Conservation (phyloP, 139 green algal genomes). For the Tetraselmis chui region DNA sequence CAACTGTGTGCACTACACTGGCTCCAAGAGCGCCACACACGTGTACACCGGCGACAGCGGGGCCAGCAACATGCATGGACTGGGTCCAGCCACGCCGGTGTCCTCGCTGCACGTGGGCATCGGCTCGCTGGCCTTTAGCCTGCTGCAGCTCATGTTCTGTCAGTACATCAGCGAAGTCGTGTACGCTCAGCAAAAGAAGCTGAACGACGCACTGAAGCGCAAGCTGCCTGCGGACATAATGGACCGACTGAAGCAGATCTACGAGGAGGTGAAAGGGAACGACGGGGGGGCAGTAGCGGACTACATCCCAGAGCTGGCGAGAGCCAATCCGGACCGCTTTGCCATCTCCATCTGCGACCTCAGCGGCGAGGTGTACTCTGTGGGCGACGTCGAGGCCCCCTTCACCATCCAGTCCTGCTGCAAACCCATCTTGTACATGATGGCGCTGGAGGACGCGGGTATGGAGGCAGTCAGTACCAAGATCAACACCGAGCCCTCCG, state of each 20-base stretch:
- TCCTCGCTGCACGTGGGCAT: neutral
- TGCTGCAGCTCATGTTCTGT: neutral
- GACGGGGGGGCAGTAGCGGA: neutral
- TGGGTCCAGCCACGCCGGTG: neutral
- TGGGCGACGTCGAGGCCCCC: neutral
- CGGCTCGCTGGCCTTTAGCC: neutral
- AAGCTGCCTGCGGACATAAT: neutral
- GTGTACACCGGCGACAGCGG: neutral
- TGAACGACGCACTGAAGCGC: neutral
- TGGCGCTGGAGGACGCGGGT: neutral
- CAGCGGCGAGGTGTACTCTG: neutral
- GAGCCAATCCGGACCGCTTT: neutral
- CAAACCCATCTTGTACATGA: neutral
- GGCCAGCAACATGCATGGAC: neutral
- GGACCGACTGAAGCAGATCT: neutral
- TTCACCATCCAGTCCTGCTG: neutral
- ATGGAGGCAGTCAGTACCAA: neutral
- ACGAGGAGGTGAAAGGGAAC: neutral
- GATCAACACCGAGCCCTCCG: neutral
- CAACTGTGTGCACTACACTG: neutral
- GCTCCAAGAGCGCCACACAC: neutral
- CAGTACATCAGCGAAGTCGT: neutral
- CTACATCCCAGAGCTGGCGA: neutral
- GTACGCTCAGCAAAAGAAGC: neutral
- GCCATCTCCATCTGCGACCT: neutral